These are phyloP conservation scores for Aspergillus sergii DNA, from an alignment of 2,329 filamentous ascomycete genomes.

Conservation along the genomic window DNA sequence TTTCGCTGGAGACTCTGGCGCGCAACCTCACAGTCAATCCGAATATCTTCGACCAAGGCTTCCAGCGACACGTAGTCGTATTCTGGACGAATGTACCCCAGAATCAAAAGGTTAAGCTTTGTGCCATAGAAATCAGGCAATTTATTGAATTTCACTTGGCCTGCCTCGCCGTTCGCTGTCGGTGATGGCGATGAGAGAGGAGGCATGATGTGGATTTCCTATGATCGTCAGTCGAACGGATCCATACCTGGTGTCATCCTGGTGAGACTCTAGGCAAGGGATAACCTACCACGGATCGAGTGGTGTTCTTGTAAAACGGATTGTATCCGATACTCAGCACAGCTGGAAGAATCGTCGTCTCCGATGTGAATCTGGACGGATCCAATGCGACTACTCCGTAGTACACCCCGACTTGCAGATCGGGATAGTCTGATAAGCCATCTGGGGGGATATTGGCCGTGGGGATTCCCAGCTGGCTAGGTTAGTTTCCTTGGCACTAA, in stretches of 20 bases:
- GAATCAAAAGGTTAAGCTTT: slow-evolving; percentile 75
- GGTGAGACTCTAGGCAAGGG: not conserved
- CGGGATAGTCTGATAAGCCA: slow-evolving; percentile 63
- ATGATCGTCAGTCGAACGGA: not conserved
- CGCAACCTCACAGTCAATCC: slow-evolving; percentile 83
- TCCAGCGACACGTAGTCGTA: slow-evolving; percentile 84
- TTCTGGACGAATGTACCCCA: slow-evolving; percentile 88
- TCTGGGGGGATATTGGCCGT: slow-evolving; percentile 82
- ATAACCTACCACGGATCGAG: slow-evolving; percentile 68
- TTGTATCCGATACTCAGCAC: slow-evolving; percentile 97
- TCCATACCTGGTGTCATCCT: not conserved
- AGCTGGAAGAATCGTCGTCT: slow-evolving; percentile 69
- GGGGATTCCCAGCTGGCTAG: slow-evolving; percentile 83
- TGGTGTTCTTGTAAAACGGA: slow-evolving; percentile 92
- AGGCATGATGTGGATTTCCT: slow-evolving; percentile 85
- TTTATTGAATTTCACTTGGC: slow-evolving; percentile 41
- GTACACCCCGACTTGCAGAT: slow-evolving; percentile 80
- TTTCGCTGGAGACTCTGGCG: slow-evolving; percentile 69
- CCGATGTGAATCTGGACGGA: slow-evolving; percentile 35
- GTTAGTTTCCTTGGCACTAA: not conserved
- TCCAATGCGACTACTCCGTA: slow-evolving; percentile 85
- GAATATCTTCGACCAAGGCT: slow-evolving; percentile 83
- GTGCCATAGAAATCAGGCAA: slow-evolving; percentile 79
- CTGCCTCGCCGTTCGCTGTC: slow-evolving; percentile 26
- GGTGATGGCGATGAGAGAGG: slow-evolving; percentile 57